These are phyloP conservation scores for Flaveria robusta DNA, from an alignment of 129 eudicot species.

Conservation along the genomic window DNA sequence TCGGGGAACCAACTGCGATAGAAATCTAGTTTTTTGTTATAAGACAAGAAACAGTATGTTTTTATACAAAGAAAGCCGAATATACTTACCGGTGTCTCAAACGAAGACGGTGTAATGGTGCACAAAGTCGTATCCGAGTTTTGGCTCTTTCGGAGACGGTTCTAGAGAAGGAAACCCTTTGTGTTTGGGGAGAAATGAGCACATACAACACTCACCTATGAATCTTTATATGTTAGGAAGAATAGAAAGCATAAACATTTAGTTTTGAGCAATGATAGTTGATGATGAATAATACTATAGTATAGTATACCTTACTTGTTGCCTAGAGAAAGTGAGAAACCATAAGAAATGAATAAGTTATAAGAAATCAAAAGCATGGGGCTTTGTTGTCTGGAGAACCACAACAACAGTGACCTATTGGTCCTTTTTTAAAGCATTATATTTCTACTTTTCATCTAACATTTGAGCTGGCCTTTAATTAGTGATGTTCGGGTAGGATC, in stretches of 20 bases:
- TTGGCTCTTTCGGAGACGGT: not conserved
- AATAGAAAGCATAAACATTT: conserved; percentile 25
- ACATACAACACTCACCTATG: conserved; percentile 39
- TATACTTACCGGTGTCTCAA: not conserved
- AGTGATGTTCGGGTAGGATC: not conserved
- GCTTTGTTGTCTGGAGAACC: conserved; percentile 68
- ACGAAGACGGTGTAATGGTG: not conserved
- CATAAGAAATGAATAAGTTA: conserved; percentile 38
- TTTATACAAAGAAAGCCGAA: conserved; percentile 19
- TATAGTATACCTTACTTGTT: conserved; percentile 57
- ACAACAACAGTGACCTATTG: conserved; percentile 48
- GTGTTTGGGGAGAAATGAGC: conserved; percentile 41
- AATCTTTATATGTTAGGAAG: conserved; percentile 33
- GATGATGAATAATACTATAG: conserved; percentile 42
- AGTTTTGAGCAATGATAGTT: conserved; percentile 34
- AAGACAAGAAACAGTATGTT: conserved; percentile 10
- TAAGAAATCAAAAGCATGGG: conserved; percentile 67
- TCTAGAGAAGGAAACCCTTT: conserved; percentile 31
- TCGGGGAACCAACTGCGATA: no score
- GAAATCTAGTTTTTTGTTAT: not conserved
- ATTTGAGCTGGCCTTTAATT: conserved; percentile 32
- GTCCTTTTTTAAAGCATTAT: conserved; percentile 40
- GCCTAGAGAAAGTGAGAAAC: conserved; percentile 55
- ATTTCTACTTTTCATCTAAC: conserved; percentile 42
- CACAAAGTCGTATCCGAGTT: not conserved